A percentile compares a stretch with the other conserved stretches of the same genome.
Conservation (phyloP, 495 filamentous ascomycete genomes). For the Annulohypoxylon moriforme region DNA sequence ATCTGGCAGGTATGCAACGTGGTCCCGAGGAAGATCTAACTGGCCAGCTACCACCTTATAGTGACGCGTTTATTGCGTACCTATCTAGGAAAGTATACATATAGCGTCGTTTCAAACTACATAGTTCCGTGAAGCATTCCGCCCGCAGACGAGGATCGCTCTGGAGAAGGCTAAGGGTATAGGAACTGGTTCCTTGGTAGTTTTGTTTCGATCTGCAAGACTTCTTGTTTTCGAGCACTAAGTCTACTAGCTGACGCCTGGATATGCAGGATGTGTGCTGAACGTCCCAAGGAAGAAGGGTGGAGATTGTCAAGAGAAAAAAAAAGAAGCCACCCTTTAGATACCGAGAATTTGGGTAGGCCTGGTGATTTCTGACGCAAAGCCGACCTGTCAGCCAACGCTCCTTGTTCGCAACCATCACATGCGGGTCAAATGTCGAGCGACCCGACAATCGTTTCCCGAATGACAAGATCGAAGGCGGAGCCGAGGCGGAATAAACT, state of each 20-base stretch:
- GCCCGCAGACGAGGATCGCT: not conserved
- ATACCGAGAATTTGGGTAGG: conserved; percentile 10
- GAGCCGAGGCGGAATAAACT: conserved; percentile 19
- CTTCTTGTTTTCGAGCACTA: not conserved
- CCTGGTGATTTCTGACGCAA: conserved; percentile 26
- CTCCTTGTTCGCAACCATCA: not conserved
- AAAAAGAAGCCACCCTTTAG: not conserved
- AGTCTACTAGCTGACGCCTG: conserved; percentile 12
- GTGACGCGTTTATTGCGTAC: conserved; percentile 1
- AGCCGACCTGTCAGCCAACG: not conserved
- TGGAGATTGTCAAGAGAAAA: not conserved
- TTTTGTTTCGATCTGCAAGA: not conserved
- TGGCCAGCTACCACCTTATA: conserved; percentile 13
- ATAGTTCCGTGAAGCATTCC: not conserved
- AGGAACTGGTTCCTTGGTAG: not conserved
- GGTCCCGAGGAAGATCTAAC: conserved; percentile 15
- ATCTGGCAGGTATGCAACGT: conserved; percentile 3
- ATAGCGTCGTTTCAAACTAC: conserved; percentile 9
- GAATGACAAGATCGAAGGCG: not conserved
- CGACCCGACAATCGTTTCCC: conserved; percentile 20
- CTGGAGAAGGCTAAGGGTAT: not conserved
- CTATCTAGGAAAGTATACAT: conserved; percentile 11
- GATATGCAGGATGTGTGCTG: not conserved
- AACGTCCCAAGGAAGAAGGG: not conserved
- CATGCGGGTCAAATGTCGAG: conserved; percentile 27